phyloP scores from a whole-genome alignment of 1,139 yeast genomes.

The Nematodospora anomalae region DNA sequence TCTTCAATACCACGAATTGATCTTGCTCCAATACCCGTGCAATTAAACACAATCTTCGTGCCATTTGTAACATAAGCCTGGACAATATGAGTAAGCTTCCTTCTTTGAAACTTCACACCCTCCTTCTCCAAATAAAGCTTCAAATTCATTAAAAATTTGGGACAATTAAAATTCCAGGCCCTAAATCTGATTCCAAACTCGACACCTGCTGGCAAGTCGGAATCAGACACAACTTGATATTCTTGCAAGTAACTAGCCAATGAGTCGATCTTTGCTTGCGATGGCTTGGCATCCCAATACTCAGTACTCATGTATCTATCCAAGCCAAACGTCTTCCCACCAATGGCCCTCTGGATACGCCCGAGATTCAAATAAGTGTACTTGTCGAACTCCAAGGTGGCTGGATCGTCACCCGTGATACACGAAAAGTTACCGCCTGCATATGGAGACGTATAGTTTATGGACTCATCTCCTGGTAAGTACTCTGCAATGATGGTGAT shows the following conservation, averaged over 20 bases:
- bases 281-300: conserved; percentile 51
- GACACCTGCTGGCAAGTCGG: conserved; percentile 47
- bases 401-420: conserved; percentile 58
- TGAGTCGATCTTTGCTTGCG: conserved; percentile 42
- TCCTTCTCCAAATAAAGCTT: conserved; percentile 35
- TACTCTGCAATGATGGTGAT: conserved; percentile 61
- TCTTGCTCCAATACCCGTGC: conserved; percentile 67
- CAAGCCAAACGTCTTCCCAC: conserved; percentile 54
- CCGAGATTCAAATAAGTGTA: conserved; percentile 52
- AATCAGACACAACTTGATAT: conserved; percentile 29
- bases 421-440: conserved; percentile 77
- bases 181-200: conserved; percentile 53
- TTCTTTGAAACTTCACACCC: conserved; percentile 53
- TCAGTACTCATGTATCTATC: conserved; percentile 55
- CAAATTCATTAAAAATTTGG: conserved; percentile 51
- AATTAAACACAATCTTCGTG: conserved; percentile 58
- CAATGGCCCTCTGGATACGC: conserved; percentile 46
- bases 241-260: conserved; percentile 47
- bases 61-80: conserved; percentile 47
- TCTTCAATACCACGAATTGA: conserved; percentile 60
- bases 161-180: conserved; percentile 71
- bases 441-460: conserved; percentile 73
- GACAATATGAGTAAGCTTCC: conserved; percentile 48
- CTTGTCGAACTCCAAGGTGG: conserved; percentile 52
- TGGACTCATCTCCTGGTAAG: conserved; percentile 73